phyloP scores from a whole-genome alignment of 1,139 yeast species.

The Lodderomyces margitis region DNA sequence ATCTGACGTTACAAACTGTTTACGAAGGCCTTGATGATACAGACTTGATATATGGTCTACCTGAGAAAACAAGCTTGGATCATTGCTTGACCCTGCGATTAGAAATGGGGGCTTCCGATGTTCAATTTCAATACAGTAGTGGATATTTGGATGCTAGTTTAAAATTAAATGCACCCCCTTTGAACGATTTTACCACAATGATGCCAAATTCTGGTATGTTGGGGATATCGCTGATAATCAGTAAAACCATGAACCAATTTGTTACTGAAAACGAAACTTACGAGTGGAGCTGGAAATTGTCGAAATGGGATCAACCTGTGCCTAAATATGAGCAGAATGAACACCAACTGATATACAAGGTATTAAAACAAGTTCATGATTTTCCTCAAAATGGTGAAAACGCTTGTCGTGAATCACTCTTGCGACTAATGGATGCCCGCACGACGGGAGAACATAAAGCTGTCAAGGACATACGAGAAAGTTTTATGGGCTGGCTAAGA shows the following conservation, averaged over 20 bases:
- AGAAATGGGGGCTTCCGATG: conserved; percentile 27
- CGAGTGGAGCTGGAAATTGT: conserved; percentile 70
- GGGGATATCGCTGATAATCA: conserved; percentile 45
- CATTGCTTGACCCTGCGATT: conserved; percentile 44
- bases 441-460: conserved; percentile 14
- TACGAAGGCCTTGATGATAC: conserved; percentile 56
- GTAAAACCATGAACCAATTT: conserved; percentile 14
- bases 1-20: conserved; percentile 20
- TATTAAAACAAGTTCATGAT: conserved; percentile 43
- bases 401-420: conserved; percentile 20
- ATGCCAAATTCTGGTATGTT: conserved; percentile 46
- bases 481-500: conserved; percentile 29
- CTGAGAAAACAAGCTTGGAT: conserved; percentile 51
- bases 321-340: conserved; percentile 29
- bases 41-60: conserved; percentile 64
- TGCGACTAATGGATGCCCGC: conserved; percentile 17
- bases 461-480: conserved; percentile 17
- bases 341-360: conserved; percentile 45
- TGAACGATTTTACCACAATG: conserved; percentile 22
- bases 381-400: conserved; percentile 18
- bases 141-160: conserved; percentile 53
- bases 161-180: conserved; percentile 16
- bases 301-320: conserved; percentile 65
- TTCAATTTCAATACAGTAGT: conserved; percentile 51
- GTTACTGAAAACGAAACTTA: conserved; percentile 15